Percentiles rank a stretch among this genome's conserved stretches.
phyloP scores from a whole-genome alignment of 1,284 basidiomycete genomes.

The Schizopora paradoxa region DNA sequence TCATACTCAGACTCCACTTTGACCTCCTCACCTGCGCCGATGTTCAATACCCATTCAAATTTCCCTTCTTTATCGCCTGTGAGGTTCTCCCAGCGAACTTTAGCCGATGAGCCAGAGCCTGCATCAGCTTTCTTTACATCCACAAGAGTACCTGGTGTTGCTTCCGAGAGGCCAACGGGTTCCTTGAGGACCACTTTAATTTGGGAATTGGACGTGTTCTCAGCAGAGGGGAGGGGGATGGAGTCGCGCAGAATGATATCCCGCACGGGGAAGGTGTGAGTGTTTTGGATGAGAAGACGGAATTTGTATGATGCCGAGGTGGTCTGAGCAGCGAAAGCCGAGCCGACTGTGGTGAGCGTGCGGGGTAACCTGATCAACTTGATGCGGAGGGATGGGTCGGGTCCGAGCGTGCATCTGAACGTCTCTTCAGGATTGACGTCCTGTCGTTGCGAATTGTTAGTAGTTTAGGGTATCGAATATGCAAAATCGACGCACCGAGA shows the following conservation, averaged over 20 bases:
- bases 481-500: constrained; percentile 31
- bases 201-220: constrained; percentile 26
- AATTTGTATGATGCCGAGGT: constrained; percentile 41
- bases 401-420: constrained; percentile 52
- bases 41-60: constrained; percentile 36
- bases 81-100: constrained; percentile 26
- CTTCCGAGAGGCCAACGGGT: constrained; percentile 42
- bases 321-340: constrained; percentile 40
- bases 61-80: constrained; percentile 40
- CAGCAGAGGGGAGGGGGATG: constrained; percentile 36
- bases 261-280: constrained; percentile 38
- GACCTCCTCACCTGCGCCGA: constrained; percentile 35
- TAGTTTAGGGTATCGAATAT: constrained; percentile 11
- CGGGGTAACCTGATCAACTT: constrained; percentile 39
- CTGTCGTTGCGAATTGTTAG: constrained; percentile 22
- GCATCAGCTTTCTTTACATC: constrained; percentile 20
- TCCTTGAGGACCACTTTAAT: constrained; percentile 42
- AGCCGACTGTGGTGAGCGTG: constrained; percentile 30
- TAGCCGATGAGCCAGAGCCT: constrained; percentile 4
- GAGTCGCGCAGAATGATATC: constrained; percentile 44
- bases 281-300: constrained; percentile 43
- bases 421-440: constrained; percentile 43
- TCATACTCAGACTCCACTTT: constrained; percentile 45
- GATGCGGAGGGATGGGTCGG: constrained; percentile 43
- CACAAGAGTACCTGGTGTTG: constrained; percentile 37